Base-by-base conservation (phyloP, 1,139 yeast genomes). In the Meyerozyma guilliermondii region DNA sequence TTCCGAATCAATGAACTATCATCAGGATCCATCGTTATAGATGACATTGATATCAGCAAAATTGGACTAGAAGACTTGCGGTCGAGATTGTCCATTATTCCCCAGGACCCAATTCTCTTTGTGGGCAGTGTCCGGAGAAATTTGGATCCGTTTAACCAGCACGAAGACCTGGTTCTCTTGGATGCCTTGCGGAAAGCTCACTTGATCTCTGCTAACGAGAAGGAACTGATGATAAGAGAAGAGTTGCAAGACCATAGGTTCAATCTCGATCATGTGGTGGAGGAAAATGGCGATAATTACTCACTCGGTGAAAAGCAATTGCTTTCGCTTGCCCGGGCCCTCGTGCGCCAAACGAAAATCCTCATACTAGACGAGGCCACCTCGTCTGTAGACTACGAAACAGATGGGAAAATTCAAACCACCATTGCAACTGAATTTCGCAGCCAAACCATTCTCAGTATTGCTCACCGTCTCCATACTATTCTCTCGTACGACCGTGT, bases 361-460 rank as follows among this genome's bases (percentile, higher is more conserved):
- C 26, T 43, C 7, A 33, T 43, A n/a, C 17, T 43, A 11, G 46
- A 43, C 26, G 46, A 43, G 18, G 46, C 46, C 4, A 43, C 46
- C n/a, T 39, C 43, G 9, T 35, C 38, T 14, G 44, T 43, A 8
- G 46, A 43, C 35, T 39, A 39, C 35, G 40, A 35, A 18, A 43
- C 46, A 2, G 46, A 43, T 26, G n/a, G 26, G 14, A 39, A 31
- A 34, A 41, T 43, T 9, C 46, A 43, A 35, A 14, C 5, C 18
- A 39, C 46, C 16, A 33, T 43, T 9, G 26, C 13, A 5, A 17
- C 20, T 8, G 44, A 39, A 27, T 43, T 43, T 17, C 17, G 20
- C 16, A 14, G 37, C 7, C 39, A 43, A 35, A 43, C 46, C 30
- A 36, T 43, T 13, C 24, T 43, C 9, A 39, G 42, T 26, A 41